Percentiles rank a stretch among this genome's conserved stretches.
Evolutionary conservation across 495 filamentous ascomycete species (phyloP).

Genomic region (Poronia punctata): DNA sequence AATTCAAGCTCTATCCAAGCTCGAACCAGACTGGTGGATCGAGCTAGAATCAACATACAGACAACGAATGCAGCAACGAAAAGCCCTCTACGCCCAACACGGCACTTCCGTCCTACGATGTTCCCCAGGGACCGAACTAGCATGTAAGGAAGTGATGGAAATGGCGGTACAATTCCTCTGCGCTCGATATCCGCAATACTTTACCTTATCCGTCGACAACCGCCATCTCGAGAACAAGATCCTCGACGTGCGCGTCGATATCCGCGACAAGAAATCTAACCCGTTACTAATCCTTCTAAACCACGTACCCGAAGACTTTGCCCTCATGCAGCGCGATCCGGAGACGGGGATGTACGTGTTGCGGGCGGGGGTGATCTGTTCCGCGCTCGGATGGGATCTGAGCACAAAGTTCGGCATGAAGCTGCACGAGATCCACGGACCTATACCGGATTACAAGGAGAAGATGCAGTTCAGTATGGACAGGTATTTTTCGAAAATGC

Average conservation of each 20-base stretch:
- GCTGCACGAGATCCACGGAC: slow-evolving; percentile 66
- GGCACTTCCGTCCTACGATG: slow-evolving; percentile 58
- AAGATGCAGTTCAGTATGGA: slow-evolving; percentile 91
- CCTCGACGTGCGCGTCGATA: slow-evolving; percentile 55
- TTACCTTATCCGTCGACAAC: slow-evolving; percentile 54
- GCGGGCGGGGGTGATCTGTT: slow-evolving; percentile 74
- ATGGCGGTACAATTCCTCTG: slow-evolving; percentile 75
- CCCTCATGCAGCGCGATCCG: slow-evolving; percentile 67
- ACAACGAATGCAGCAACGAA: slow-evolving; percentile 62
- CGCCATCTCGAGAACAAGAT: slow-evolving; percentile 65
- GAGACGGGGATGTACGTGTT: slow-evolving; percentile 67
- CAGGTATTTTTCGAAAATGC: slow-evolving; percentile 77
- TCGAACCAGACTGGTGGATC: slow-evolving; percentile 87
- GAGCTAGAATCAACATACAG: slow-evolving; percentile 77
- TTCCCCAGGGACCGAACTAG: slow-evolving; percentile 73
- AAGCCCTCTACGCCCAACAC: slow-evolving; percentile 57
- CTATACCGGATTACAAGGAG: slow-evolving; percentile 82
- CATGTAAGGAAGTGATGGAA: slow-evolving; percentile 87
- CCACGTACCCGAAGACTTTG: slow-evolving; percentile 87
- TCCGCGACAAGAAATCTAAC: slow-evolving; percentile 52
- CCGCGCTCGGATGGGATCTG: slow-evolving; percentile 74
- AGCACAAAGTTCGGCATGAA: slow-evolving; percentile 65
- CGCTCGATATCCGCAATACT: slow-evolving; percentile 74
- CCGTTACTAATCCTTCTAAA: slow-evolving; percentile 71
- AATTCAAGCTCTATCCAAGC: slow-evolving; percentile 61